Evolutionary conservation across 148 eudicot genomes (phyloP).

Genomic region (Diospyros kaki): DNA sequence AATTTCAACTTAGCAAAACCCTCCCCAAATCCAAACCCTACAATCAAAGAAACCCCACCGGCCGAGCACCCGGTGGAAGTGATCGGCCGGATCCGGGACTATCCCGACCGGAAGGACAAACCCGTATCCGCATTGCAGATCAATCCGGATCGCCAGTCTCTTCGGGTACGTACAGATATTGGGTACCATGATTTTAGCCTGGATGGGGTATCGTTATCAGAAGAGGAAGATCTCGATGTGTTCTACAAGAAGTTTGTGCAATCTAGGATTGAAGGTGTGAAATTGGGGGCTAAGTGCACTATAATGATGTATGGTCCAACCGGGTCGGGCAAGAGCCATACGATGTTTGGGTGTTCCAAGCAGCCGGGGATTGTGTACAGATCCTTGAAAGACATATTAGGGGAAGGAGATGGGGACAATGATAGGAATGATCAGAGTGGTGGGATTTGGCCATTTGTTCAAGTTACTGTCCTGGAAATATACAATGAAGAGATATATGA

Average conservation of each 20-base stretch:
- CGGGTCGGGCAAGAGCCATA: constrained; percentile 93
- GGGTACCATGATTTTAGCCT: constrained; percentile 84
- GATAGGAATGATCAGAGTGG: constrained; percentile 14
- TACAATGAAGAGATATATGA: constrained; percentile 98
- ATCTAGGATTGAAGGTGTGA: constrained; percentile 70
- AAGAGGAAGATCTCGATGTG: constrained; percentile 73
- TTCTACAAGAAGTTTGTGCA: constrained; percentile 76
- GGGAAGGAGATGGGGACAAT: constrained; percentile 25
- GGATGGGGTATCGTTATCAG: constrained; percentile 82
- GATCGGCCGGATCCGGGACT: constrained; percentile 73
- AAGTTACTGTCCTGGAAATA: constrained; percentile 81
- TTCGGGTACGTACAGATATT: constrained; percentile 68
- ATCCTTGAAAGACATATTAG: constrained; percentile 73
- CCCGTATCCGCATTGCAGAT: constrained; percentile 37
- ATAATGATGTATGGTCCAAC: constrained; percentile 99
- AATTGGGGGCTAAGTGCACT: constrained; percentile 88
- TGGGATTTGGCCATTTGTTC: constrained; percentile 65
- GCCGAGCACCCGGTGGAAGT: constrained; percentile 93
- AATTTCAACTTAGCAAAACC: constrained; percentile 43
- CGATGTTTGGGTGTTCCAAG: constrained; percentile 81
- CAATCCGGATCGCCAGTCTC: constrained; percentile 40
- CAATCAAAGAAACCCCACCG: constrained; percentile 29
- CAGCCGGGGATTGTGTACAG: constrained; percentile 87
- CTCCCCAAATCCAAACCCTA: constrained; percentile 54
- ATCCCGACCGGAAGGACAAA: constrained; percentile 44